Base-by-base conservation (phyloP, 352 stramenopile species). In the Lagenidium sp. region DNA sequence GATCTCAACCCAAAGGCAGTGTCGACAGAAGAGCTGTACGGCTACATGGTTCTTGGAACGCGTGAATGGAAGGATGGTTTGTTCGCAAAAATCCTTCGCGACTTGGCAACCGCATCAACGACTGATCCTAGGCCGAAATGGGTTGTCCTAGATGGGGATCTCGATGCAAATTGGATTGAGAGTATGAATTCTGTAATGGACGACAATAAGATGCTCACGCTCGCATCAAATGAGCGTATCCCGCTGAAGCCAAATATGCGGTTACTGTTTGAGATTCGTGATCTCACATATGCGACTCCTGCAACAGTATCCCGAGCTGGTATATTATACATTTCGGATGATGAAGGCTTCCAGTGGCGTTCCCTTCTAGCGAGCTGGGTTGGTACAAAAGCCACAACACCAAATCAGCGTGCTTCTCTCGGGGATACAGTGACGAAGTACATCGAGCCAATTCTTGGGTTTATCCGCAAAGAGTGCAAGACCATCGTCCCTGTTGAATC, bases 1-100 rank as follows among this genome's bases (percentile, higher is more conserved):
- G 92, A 97, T 53, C 50, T 98, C 13, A 98, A 97, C 50, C 94
- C 94, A 8, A 98, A 98, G 58, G 85, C 95, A 0, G 87, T 98
- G 13, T 96, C 89, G n/a, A 96, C 87, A 1, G 85, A 97, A 52
- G 92, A 97, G 55, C 56, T 98, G n/a, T 98, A 98, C 46, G 94
- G 94, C 1, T 97, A 87, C 58, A 98, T 98, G 69, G 75, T 85
- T 11, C 84, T 97, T 10, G 84, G 82, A 8, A 97, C 92, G 18
- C 67, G 87, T 16, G 94, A 98, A 41, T 98, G 94, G 94, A 96
- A 96, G 51, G 94, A 98, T 63, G 94, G 94, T 4, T 43, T 98
- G 5, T 55, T 98, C 7, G 95, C 85, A 1, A 97, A 97, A 57
- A 56, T 97, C 22, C 96, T 98, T 90, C 69, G 94, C 4, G 86